Base-by-base conservation (phyloP, 1,284 basidiomycete species). In the Trichosporon sp. region DNA sequence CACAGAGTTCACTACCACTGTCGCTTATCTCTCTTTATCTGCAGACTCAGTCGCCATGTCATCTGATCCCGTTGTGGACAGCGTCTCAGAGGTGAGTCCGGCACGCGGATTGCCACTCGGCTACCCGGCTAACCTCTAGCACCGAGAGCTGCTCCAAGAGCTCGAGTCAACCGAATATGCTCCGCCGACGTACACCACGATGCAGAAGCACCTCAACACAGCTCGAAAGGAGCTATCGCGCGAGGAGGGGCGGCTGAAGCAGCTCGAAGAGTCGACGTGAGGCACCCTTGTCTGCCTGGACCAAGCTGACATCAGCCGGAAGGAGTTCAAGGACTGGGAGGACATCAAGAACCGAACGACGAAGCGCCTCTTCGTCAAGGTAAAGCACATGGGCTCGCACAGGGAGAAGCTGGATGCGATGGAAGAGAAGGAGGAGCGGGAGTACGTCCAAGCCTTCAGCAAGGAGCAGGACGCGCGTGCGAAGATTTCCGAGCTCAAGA, bases 341-440 rank as follows among this genome's bases (percentile, higher is more conserved):
- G 64, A 65, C 29, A 69, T 70, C 57, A 56, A 65, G 13, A 62
- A 65, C 9, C 67, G 69, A 3, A 67, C 69, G 4, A 44, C 44
- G 49, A 66, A 67, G 52, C 69, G 69, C 0, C 54, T 70, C 1
- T 67, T 65, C 64, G 65, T 65, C 25, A 65, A 65, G 49, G 46
- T 70, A 27, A 67, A 65, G 29, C 61, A 69, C 37, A 67, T 67
- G 10, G 13, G n/a, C 0, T 14, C 31, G 37, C 40, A 57, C 19
- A 34, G 40, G 23, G 60, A 65, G 56, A 56, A 27, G 31, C 64
- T 70, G 10, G 29, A 52, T 7, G 60, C 56, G 32, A 68, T 65
- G 56, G 69, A 67, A 29, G 63, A 66, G 10, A 65, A 69, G 44
- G 71, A 70, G 59, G 67, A 71, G 61, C 59, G 60, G 23, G 65